These are phyloP conservation scores for Yamadazyma dendronema DNA, from an alignment of 1,139 yeast genomes.

Conservation along the genomic window DNA sequence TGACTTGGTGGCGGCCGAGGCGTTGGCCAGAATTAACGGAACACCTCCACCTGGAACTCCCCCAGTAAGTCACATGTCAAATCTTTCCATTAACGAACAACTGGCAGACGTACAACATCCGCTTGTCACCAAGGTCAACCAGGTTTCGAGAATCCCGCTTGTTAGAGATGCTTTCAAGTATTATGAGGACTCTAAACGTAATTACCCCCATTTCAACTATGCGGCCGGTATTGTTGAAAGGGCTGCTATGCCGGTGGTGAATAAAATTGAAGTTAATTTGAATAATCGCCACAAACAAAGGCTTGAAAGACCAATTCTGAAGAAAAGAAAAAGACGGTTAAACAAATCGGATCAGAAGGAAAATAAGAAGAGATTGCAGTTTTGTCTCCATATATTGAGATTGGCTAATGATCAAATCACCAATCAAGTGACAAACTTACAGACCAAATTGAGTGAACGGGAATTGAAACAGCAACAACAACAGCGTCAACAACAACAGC, in stretches of 20 bases:
- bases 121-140: conserved; percentile 42
- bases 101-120: conserved; percentile 28
- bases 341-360: conserved; percentile 37
- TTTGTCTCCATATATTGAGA: conserved; percentile 70
- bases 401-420: conserved; percentile 74
- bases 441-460: conserved; percentile 35
- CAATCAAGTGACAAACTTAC: conserved; percentile 60
- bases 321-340: conserved; percentile 24
- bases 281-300: conserved; percentile 38
- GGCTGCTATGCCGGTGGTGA: conserved; percentile 59
- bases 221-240: conserved; percentile 68
- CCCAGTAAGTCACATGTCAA: conserved; percentile 15
- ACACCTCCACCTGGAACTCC: conserved; percentile 17
- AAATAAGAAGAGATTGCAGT: conserved; percentile 66
- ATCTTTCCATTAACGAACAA: conserved; percentile 14
- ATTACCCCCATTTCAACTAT: conserved; percentile 58
- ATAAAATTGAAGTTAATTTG: conserved; percentile 46
- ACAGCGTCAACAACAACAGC: conserved; percentile 3
- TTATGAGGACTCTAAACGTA: conserved; percentile 54
- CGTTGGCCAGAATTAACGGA: conserved; percentile 25
- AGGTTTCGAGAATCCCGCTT: conserved; percentile 46
- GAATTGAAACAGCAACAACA: conserved; percentile 11
- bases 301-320: conserved; percentile 16
- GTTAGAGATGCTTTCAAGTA: conserved; percentile 59
- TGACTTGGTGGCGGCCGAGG: conserved; percentile 36